Percentiles rank a stretch among this genome's conserved stretches.
Conservation (phyloP, 371 early-diverging fungal genomes). For the Mortierella sp. region DNA sequence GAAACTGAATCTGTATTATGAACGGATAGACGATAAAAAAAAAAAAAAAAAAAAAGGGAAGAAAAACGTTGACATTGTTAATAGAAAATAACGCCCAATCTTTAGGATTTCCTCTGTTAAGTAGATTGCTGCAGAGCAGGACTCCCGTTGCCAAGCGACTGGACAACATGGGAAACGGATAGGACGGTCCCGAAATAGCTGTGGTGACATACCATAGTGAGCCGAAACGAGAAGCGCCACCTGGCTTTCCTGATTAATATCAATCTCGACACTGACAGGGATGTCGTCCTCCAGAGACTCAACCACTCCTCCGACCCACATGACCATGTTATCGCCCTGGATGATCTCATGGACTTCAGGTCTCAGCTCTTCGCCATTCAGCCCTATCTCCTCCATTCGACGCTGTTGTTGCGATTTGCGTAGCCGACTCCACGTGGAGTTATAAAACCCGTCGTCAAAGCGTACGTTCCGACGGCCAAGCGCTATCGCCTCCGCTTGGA, state of each 20-base stretch:
- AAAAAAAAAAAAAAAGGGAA: background rate
- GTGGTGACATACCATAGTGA: slow-evolving; percentile 73
- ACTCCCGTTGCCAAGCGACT: too few relatives aligned
- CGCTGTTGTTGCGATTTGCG: slow-evolving; percentile 15
- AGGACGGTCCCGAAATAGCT: too few relatives aligned
- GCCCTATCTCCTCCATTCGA: background rate
- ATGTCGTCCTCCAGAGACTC: slow-evolving; percentile 25
- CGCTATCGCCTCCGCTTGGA: slow-evolving; percentile 34
- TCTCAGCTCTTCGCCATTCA: slow-evolving; percentile 1
- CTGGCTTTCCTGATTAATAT: slow-evolving; percentile 44
- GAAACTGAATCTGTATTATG: slow-evolving; percentile 71
- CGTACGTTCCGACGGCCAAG: slow-evolving; percentile 46
- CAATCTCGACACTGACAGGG: slow-evolving; percentile 48
- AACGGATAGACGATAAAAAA: background rate
- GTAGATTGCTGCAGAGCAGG: too few relatives aligned
- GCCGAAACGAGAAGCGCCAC: slow-evolving; percentile 63
- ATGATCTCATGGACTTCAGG: slow-evolving; percentile 16
- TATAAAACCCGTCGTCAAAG: slow-evolving; percentile 24
- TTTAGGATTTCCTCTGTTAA: too few relatives aligned
- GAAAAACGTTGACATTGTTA: slow-evolving; percentile 10
- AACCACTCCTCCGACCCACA: slow-evolving; percentile 54
- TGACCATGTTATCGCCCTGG: slow-evolving; percentile 47
- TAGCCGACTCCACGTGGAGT: slow-evolving; percentile 23
- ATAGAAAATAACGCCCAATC: too few relatives aligned
- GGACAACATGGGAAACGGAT: too few relatives aligned